Evolutionary conservation across 768 basidiomycete species (phyloP).

Genomic region (Xerocomus spinulosus): DNA sequence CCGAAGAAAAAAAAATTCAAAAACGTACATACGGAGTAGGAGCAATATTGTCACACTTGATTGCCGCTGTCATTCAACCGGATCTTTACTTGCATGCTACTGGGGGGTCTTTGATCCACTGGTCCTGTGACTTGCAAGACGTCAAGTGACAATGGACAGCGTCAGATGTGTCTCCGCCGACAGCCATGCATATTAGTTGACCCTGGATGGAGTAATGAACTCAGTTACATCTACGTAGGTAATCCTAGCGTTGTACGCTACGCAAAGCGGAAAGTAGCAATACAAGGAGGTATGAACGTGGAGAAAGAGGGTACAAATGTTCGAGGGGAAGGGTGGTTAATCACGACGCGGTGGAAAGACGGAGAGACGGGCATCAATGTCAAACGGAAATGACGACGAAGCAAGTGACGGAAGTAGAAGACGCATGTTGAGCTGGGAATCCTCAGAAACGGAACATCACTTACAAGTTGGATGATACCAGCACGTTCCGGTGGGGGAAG

Average conservation of each 20-base stretch:
- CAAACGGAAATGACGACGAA: slow-evolving; percentile 20
- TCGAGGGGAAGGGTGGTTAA: slow-evolving; percentile 2
- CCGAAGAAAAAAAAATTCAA: background rate
- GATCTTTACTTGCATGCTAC: background rate
- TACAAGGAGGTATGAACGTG: slow-evolving; percentile 8
- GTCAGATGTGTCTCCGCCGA: slow-evolving; percentile 1
- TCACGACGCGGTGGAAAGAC: slow-evolving; percentile 10
- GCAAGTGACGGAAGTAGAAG: slow-evolving; percentile 4
- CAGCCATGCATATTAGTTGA: background rate
- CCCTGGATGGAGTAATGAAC: slow-evolving; percentile 7
- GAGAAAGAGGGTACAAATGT: slow-evolving; percentile 9
- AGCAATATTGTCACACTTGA: background rate
- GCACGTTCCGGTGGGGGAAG: slow-evolving; percentile 70
- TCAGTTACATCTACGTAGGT: slow-evolving; percentile 23
- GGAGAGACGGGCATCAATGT: slow-evolving; percentile 25
- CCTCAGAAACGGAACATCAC: slow-evolving; percentile 28
- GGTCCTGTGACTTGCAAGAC: background rate
- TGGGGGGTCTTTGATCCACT: background rate
- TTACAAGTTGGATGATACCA: slow-evolving; percentile 78
- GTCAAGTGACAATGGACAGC: background rate
- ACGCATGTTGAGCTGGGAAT: slow-evolving; percentile 11
- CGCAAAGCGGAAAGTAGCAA: slow-evolving; percentile 6
- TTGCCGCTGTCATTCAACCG: background rate
- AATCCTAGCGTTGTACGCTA: slow-evolving; percentile 32
- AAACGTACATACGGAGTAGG: background rate